Evolutionary conservation across 2,329 filamentous ascomycete species (phyloP).

Genomic region (Eurotiales sp.): DNA sequence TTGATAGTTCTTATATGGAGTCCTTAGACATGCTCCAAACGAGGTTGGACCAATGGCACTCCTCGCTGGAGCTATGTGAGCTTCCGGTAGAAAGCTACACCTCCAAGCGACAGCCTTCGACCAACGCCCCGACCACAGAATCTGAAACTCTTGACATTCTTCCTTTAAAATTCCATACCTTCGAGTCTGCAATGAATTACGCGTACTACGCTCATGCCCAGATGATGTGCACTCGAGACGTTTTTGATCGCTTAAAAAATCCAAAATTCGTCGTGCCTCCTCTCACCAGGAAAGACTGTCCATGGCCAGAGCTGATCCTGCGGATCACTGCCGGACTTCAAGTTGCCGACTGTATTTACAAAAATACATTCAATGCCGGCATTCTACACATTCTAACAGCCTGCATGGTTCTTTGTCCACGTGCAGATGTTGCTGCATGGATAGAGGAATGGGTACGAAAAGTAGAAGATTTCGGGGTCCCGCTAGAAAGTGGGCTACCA

Average conservation of each 20-base stretch:
- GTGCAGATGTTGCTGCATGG: slow-evolving; percentile 6
- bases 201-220: slow-evolving; percentile 4
- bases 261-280: neutral
- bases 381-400: neutral
- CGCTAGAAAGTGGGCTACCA: slow-evolving; percentile 7
- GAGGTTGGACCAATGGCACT: slow-evolving; percentile 8
- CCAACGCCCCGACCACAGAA: neutral
- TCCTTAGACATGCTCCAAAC: neutral
- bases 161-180: slow-evolving; percentile 6
- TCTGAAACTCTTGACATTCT: neutral
- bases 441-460: slow-evolving; percentile 7
- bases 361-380: slow-evolving; percentile 5
- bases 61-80: slow-evolving; percentile 8
- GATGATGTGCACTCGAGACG: slow-evolving; percentile 3
- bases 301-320: slow-evolving; percentile 7
- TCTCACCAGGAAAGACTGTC: slow-evolving; percentile 4
- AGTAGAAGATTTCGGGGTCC: slow-evolving; percentile 7
- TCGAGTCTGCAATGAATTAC: slow-evolving; percentile 9
- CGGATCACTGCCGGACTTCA: slow-evolving; percentile 4
- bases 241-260: neutral
- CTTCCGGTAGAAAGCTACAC: slow-evolving; percentile 8
- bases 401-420: slow-evolving; percentile 6
- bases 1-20: slow-evolving; percentile 2
- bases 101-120: neutral
- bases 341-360: slow-evolving; percentile 8